Base-by-base conservation (phyloP, 805 yeast genomes). In the Myxozyma vanderwaltii region DNA sequence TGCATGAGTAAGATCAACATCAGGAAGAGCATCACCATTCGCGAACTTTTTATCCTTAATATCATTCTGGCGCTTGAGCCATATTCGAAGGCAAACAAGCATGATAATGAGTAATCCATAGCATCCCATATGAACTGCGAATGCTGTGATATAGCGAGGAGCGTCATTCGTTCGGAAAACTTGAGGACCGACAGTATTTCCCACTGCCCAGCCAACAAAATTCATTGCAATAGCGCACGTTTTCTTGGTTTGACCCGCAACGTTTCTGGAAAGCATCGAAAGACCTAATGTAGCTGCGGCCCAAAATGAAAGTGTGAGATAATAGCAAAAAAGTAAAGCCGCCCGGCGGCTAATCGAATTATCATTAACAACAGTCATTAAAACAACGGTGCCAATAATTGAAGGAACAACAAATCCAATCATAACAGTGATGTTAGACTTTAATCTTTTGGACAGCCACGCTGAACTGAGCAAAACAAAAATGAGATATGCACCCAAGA, bases 171-270 rank as follows among this genome's bases (percentile, higher is more conserved):
- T 76, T 59, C 81, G 78, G 71, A 85, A 84, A 63, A 83, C 73
- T 65, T 84, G 87, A 2, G 89, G 88, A 0, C 88, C 89, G 51
- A 83, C 80, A 35, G 86, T 75, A 70, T 86, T 84, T 13, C 89
- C 88, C 38, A 82, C 81, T 0, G 61, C 61, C 61, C 61, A 56
- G 15, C 57, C 61, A 38, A 56, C 44, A 23, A 56, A 56, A 39
- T 51, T 56, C 57, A 56, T 56, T 2, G 61, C 45, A 41, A 56
- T 51, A 23, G 61, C 57, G 36, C 26, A 19, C 0, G 61, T 17
- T 51, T 65, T 61, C 58, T 67, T 67, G 19, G 69, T 72, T 52
- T 66, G 68, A 26, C 76, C 76, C 8, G 74, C 73, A 29, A 71
- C 69, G 46, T 73, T 74, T 7, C 59, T 49, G 3, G 57, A 53